These are phyloP conservation scores for Tephrocybe sp. DNA, from an alignment of 768 basidiomycete genomes.

Conservation along the genomic window DNA sequence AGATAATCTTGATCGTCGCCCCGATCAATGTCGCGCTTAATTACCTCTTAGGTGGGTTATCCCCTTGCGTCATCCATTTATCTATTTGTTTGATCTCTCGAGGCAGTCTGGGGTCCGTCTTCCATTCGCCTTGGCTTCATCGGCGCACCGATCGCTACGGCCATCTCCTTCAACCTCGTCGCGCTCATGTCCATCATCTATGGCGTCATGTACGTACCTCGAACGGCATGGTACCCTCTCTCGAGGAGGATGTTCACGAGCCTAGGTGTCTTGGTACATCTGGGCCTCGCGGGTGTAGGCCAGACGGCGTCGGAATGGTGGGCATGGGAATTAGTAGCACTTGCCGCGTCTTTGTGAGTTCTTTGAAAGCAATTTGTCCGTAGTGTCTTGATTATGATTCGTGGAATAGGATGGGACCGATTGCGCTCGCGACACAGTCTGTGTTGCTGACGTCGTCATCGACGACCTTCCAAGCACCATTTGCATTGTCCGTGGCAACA, in stretches of 20 bases:
- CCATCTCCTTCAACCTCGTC: slow-evolving; percentile 86
- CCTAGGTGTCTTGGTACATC: slow-evolving; percentile 65
- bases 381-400: not conserved
- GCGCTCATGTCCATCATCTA: slow-evolving; percentile 60
- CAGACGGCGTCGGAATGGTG: slow-evolving; percentile 95
- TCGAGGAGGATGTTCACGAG: slow-evolving; percentile 62
- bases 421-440: slow-evolving; percentile 84
- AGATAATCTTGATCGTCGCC: slow-evolving; percentile 78
- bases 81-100: not conserved
- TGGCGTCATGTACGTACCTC: slow-evolving; percentile 58
- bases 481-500: slow-evolving; percentile 77
- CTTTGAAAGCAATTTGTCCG: not conserved
- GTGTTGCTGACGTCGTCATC: slow-evolving; percentile 78
- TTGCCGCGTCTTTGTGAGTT: slow-evolving; percentile 49
- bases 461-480: slow-evolving; percentile 81
- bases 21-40: slow-evolving; percentile 86
- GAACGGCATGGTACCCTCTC: slow-evolving; percentile 86
- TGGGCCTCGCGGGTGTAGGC: slow-evolving; percentile 84
- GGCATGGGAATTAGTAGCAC: slow-evolving; percentile 88
- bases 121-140: slow-evolving; percentile 82
- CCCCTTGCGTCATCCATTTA: not conserved
- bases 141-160: slow-evolving; percentile 90
- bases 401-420: slow-evolving; percentile 80
- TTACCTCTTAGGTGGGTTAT: slow-evolving; percentile 72
- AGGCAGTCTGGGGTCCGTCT: slow-evolving; percentile 78